Evolutionary conservation across 805 yeast genomes (phyloP), one percentile per base, ranked within the genome.

Genomic region (Candida patagonica): DNA sequence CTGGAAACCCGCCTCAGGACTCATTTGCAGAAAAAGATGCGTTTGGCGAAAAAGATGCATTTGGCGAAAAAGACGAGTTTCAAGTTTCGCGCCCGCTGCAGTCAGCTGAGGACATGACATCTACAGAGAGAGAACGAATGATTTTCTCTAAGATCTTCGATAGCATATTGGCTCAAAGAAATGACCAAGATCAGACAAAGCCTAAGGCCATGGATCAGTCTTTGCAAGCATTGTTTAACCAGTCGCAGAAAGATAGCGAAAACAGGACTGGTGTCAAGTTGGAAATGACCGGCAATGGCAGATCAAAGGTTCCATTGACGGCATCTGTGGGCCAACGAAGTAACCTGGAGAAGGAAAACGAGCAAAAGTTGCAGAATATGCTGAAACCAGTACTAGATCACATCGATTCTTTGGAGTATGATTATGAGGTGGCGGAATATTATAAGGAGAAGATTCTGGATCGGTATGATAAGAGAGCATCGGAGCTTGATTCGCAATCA

Each of bases 341-440:
- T 3, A 19, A 22, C 5, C 9, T 15, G 20, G 16, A 23, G 19
- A n/a, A n/a, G 7, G 7, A 23, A 7, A 9, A 16, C n/a, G 27
- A 13, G 19, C 26, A 15, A 13, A 9, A 13, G 5, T 12, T 21
- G 6, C 27, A 37, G 16, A 17, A 19, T 15, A 8, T 6, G 16
- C 8, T 48, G 27, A 20, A 31, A 21, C 50, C 53, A 0, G 52
- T 55, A 1, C 30, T 50, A 20, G 42, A 38, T 8, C 48, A 54
- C 32, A 51, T 57, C 15, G 38, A 44, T 10, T n/a, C 35, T 1
- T 26, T 57, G 25, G 43, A 39, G 1, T 44, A 56, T 3, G 58
- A 56, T 37, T 30, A 32, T 7, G 53, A 50, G 22, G 49, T 59
- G 5, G 33, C 49, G 25, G 46, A 44, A 13, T 59, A 50, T 33